A percentile compares a stretch with the other conserved stretches of the same genome.
phyloP scores from a whole-genome alignment of 129 eudicot genomes.

The Flaveria linearis region DNA sequence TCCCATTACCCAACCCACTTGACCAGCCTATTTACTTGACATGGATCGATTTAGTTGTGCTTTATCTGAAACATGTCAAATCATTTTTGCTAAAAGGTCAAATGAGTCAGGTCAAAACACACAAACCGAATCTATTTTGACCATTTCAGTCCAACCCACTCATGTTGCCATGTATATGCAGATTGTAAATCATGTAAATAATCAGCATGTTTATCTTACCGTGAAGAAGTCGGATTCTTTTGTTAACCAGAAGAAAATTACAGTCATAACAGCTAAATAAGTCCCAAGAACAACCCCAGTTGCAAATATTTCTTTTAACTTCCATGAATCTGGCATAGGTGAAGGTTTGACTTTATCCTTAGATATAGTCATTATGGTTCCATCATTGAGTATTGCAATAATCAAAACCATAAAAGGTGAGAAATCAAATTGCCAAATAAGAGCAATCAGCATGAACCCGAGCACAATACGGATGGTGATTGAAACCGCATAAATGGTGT shows the following conservation, averaged over 20 bases:
- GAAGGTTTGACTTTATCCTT: constrained; percentile 87
- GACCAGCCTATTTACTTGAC: background rate
- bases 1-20: background rate
- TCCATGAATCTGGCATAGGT: constrained; percentile 90
- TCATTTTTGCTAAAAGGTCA: background rate
- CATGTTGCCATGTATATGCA: background rate
- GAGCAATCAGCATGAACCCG: constrained; percentile 85
- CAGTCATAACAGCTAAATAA: constrained; percentile 80
- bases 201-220: constrained; percentile 36
- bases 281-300: constrained; percentile 87
- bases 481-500: constrained; percentile 89
- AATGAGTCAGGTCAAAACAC: background rate
- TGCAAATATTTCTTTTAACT: constrained; percentile 80
- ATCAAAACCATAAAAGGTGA: constrained; percentile 93
- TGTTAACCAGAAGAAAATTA: constrained; percentile 75
- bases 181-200: background rate
- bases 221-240: constrained; percentile 68
- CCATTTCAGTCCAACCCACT: background rate
- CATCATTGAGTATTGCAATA: constrained; percentile 87
- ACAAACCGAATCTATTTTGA: background rate
- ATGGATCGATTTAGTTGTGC: background rate
- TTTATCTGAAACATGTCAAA: background rate
- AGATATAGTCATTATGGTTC: constrained; percentile 93
- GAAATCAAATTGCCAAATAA: constrained; percentile 84
- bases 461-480: constrained; percentile 86